These are phyloP conservation scores for Beauveria rudraprayagi DNA, from an alignment of 2,329 filamentous ascomycete species.

Conservation along the genomic window DNA sequence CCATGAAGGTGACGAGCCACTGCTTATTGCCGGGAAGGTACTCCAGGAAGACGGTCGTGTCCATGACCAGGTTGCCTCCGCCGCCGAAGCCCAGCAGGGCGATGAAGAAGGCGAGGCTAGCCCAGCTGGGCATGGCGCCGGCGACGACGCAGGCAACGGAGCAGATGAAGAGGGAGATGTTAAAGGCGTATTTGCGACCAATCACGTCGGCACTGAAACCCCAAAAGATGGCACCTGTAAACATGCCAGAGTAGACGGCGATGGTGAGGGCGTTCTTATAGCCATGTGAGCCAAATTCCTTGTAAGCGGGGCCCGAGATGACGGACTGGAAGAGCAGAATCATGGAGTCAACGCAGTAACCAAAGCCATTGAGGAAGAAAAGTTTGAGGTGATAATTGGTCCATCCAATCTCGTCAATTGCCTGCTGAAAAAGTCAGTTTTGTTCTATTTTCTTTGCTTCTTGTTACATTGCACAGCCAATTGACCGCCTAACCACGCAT, in stretches of 20 bases:
- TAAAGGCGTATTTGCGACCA: conserved; percentile 61
- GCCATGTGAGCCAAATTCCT: conserved; percentile 48
- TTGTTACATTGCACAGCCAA: neutral
- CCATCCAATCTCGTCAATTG: conserved; percentile 53
- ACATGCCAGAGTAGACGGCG: conserved; percentile 50
- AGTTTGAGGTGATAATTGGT: conserved; percentile 52
- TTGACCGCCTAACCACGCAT: neutral
- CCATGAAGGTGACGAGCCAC: conserved; percentile 38
- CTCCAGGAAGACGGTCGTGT: conserved; percentile 44
- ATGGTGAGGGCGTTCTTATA: conserved; percentile 53
- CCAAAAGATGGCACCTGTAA: conserved; percentile 57
- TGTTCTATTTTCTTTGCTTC: neutral
- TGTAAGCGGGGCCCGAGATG: conserved; percentile 48
- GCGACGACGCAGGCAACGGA: conserved; percentile 51
- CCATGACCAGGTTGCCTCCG: conserved; percentile 43
- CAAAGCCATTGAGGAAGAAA: conserved; percentile 55
- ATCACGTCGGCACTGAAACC: conserved; percentile 60
- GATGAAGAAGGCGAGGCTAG: conserved; percentile 55
- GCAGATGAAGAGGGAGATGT: conserved; percentile 55
- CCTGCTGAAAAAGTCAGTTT: conserved; percentile 19
- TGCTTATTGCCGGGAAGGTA: conserved; percentile 40
- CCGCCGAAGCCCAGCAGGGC: conserved; percentile 54
- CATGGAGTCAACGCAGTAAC: conserved; percentile 41
- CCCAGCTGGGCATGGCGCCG: conserved; percentile 60
- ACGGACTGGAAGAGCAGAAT: conserved; percentile 52